Percentiles rank a stretch among this genome's conserved stretches.
Evolutionary conservation across 2,329 filamentous ascomycete species (phyloP).

Genomic region (Aspergillaceae sp.): DNA sequence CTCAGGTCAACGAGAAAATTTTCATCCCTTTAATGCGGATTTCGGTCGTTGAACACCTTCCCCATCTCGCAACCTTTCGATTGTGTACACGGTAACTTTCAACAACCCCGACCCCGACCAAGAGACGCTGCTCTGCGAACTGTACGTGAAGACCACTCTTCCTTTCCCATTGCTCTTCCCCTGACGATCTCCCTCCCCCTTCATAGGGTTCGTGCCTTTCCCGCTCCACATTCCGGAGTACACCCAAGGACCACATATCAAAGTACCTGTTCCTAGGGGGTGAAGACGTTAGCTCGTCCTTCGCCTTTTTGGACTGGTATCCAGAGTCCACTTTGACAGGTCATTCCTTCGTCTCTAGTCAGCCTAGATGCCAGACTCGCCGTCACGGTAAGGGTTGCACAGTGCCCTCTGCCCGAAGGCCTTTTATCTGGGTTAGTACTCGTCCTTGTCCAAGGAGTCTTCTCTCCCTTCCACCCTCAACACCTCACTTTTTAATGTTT

Average conservation of each 20-base stretch:
- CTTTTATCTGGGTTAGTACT: constrained; percentile 35
- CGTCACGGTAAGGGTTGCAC: constrained; percentile 37
- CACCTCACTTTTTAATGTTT: constrained; percentile 3
- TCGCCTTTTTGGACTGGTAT: constrained; percentile 31
- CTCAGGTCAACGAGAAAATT: constrained; percentile 11
- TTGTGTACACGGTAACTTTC: constrained; percentile 19
- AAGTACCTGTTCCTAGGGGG: constrained; percentile 28
- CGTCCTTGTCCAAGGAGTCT: constrained; percentile 16
- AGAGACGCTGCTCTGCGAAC: constrained; percentile 23
- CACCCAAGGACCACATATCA: constrained; percentile 21
- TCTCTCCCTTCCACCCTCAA: constrained; percentile 10
- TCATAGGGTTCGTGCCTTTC: constrained; percentile 33
- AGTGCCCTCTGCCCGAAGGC: constrained; percentile 32
- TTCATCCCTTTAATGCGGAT: constrained; percentile 20
- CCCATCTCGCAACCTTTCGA: constrained; percentile 12
- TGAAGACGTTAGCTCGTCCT: constrained; percentile 43
- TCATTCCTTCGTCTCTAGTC: constrained; percentile 33
- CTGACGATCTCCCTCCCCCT: constrained; percentile 32
- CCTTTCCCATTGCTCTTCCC: constrained; percentile 22
- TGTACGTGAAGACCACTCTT: constrained; percentile 27
- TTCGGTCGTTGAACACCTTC: constrained; percentile 16
- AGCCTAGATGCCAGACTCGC: constrained; percentile 39
- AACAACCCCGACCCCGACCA: not conserved
- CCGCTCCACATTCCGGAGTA: constrained; percentile 32
- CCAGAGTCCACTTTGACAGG: constrained; percentile 27